These are phyloP conservation scores for Neurospora sp. DNA, from an alignment of 495 filamentous ascomycete genomes.

Conservation along the genomic window DNA sequence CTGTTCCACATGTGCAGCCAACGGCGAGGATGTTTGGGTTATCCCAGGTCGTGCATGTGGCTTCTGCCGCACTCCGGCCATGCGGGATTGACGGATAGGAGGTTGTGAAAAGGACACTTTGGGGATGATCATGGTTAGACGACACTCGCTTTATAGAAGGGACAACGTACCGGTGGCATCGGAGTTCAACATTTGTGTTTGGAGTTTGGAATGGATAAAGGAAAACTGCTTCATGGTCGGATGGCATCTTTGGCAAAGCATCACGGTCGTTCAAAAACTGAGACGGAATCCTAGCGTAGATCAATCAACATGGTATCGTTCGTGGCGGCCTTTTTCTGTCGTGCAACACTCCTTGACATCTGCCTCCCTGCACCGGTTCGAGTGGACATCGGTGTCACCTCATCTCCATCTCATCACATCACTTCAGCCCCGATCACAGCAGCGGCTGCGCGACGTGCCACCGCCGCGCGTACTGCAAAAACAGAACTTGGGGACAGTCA, in stretches of 20 bases:
- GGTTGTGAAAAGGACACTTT: not conserved
- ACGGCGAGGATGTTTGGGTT: constrained; percentile 42
- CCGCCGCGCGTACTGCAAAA: not conserved
- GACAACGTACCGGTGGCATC: not conserved
- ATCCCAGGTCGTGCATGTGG: constrained; percentile 36
- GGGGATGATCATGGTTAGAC: not conserved
- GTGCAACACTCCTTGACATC: not conserved
- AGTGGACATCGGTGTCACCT: not conserved
- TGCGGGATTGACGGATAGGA: not conserved
- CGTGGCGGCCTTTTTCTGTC: not conserved
- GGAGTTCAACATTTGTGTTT: not conserved
- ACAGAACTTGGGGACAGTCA: not conserved
- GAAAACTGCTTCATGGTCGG: not conserved
- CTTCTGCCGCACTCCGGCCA: constrained; percentile 31
- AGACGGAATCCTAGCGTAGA: not conserved
- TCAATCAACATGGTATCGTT: not conserved
- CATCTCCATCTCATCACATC: not conserved
- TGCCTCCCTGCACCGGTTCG: not conserved
- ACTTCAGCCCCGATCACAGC: not conserved
- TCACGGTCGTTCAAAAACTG: not conserved
- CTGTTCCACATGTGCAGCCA: constrained; percentile 24
- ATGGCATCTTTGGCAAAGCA: not conserved
- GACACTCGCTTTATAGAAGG: not conserved
- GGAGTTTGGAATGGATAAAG: not conserved
- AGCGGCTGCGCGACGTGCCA: not conserved